Evolutionary conservation across 805 yeast genomes (phyloP).

Genomic region (Nakazawaea ishiwadae): DNA sequence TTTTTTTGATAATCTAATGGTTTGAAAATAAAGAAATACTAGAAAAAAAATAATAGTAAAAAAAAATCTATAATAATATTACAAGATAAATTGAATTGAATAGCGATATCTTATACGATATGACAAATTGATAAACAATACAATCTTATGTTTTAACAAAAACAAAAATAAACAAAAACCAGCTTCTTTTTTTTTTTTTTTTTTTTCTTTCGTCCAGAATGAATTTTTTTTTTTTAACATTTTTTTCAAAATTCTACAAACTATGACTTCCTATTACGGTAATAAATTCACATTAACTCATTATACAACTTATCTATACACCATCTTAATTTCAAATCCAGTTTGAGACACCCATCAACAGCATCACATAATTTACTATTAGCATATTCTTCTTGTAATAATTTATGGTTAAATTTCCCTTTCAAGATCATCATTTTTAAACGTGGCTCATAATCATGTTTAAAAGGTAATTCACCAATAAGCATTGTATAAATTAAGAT

Average conservation of each 20-base stretch:
- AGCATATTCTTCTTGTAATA: conserved; percentile 38
- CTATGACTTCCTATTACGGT: neutral
- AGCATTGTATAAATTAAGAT: conserved; percentile 69
- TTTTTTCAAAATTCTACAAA: neutral
- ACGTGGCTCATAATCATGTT: conserved; percentile 79
- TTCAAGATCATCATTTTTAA: conserved; percentile 66
- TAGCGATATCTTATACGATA: too few species aligned
- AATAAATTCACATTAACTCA: conserved; percentile 4
- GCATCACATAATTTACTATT: conserved; percentile 28
- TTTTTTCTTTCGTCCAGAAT: conserved; percentile 1
- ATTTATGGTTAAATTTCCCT: conserved; percentile 52
- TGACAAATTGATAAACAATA: too few species aligned
- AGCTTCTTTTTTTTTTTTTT: too few species aligned
- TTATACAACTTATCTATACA: conserved; percentile 35
- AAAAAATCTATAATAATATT: too few species aligned
- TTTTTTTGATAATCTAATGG: too few species aligned
- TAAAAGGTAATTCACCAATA: conserved; percentile 74
- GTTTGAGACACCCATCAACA: conserved; percentile 49
- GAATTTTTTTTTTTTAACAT: neutral
- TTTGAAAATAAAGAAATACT: too few species aligned
- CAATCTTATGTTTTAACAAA: too few species aligned
- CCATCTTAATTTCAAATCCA: conserved; percentile 48
- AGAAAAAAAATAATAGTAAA: neutral
- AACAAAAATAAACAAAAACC: too few species aligned
- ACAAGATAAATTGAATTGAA: neutral